Base-by-base conservation (phyloP, 176 grass and related monocot genomes). In the Zoysia pacifica region DNA sequence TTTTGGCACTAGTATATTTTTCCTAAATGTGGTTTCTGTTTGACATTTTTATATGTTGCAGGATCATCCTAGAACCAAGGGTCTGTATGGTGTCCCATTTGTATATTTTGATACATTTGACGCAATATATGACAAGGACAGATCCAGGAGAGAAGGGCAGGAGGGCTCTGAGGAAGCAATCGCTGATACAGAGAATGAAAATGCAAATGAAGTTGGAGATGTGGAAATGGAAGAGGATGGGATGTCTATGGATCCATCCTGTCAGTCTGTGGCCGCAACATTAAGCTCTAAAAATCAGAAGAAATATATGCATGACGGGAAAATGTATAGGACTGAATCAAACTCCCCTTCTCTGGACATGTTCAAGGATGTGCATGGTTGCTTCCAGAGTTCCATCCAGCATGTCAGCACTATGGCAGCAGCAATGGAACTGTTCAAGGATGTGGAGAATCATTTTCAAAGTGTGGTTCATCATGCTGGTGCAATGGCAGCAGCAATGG, bases 1-100 rank as follows among this genome's bases (percentile, higher is more conserved):
- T 37, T 37, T 69, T 74, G n/a, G 69, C 5, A 53, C 11, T 40
- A 68, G 11, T 67, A 43, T 18, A 8, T 18, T 50, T 62, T 62
- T 74, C 16, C 61, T 63, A 15, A 1, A 39, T 20, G 2, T 53
- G 4, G 39, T 41, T 37, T 79, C 11, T 83, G 45, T 63, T 28
- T 54, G 68, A 79, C 11, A 36, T 79, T 10, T 79, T 84, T 84
- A 19, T 18, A 56, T 83, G 19, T 41, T 70, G 69, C 63, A 88
- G 86, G 76, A 84, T 79, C 82, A 88, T 80, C 86, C 70, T 75
- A 84, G 81, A 80, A 76, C 86, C 54, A 88, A 36, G 70, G 81
- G 81, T 69, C 6, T 88, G 70, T 84, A 80, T 36, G 81, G 81
- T 63, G 7, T 75, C 1, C 81, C 70, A 11, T 88, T 84, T 64